These are phyloP conservation scores for Pichia sp. DNA, from an alignment of 1,139 yeast species.

Conservation along the genomic window DNA sequence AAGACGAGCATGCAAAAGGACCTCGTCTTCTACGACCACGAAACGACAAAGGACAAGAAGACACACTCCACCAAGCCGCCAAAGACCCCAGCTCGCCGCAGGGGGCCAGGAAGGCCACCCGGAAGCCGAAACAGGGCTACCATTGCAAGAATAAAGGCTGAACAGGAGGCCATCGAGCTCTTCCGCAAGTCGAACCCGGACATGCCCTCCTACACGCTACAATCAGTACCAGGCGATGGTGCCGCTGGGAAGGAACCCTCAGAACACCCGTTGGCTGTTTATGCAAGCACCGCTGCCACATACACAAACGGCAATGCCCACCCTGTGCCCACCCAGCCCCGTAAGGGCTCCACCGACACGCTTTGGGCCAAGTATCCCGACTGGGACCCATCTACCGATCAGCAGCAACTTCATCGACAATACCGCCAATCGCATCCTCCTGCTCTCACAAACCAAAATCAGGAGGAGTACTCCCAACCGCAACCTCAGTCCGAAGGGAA, in stretches of 20 bases:
- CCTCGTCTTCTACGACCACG: not conserved
- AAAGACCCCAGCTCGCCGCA: constrained; percentile 5
- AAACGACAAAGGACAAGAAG: not conserved
- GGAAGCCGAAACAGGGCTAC: constrained; percentile 16
- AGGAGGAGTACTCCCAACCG: not conserved
- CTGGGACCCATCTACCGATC: not conserved
- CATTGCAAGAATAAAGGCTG: constrained; percentile 14
- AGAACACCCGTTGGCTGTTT: not conserved
- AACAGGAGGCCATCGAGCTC: constrained; percentile 13
- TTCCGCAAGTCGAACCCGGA: constrained; percentile 11
- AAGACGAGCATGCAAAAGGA: not conserved
- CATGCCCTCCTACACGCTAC: constrained; percentile 7
- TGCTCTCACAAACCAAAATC: not conserved
- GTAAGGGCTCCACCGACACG: not conserved
- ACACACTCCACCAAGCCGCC: not conserved
- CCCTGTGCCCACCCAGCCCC: too few relatives aligned
- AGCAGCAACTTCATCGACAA: not conserved
- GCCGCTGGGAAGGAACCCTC: not conserved
- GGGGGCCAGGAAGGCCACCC: constrained; percentile 18
- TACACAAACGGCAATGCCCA: not conserved
- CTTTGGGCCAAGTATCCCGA: not conserved
- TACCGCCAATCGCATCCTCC: not conserved
- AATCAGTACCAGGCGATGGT: not conserved
- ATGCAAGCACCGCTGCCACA: not conserved
- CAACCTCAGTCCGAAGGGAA: not conserved